These are phyloP conservation scores for Bjerkandera adusta DNA, from an alignment of 1,284 basidiomycete genomes.

Conservation along the genomic window DNA sequence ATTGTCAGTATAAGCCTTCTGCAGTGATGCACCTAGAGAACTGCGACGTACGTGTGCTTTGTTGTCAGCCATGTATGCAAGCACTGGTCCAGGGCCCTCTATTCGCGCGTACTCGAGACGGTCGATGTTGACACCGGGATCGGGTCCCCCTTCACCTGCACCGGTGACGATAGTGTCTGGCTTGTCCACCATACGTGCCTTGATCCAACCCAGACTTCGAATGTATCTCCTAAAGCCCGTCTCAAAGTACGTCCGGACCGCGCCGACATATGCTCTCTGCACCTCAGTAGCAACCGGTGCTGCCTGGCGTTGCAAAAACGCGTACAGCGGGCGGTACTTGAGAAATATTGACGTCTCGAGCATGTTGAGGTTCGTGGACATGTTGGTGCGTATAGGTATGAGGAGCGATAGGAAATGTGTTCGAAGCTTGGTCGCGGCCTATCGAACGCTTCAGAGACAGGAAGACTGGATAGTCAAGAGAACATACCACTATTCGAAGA, in stretches of 20 bases:
- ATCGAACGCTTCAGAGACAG: conserved; percentile 10
- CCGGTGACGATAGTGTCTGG: conserved; percentile 52
- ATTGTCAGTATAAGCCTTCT: conserved; percentile 9
- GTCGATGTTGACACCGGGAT: conserved; percentile 43
- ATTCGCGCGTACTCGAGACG: conserved; percentile 69
- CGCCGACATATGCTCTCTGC: conserved; percentile 83
- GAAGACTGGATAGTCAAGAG: background rate
- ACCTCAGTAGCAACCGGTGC: conserved; percentile 85
- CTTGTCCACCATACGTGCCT: conserved; percentile 65
- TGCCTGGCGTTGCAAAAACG: conserved; percentile 84
- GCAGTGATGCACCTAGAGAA: background rate
- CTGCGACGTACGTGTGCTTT: conserved; percentile 78
- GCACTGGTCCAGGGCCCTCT: conserved; percentile 75
- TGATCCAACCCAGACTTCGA: conserved; percentile 76
- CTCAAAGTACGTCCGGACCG: conserved; percentile 92
- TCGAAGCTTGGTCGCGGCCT: conserved; percentile 90
- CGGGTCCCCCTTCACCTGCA: conserved; percentile 37
- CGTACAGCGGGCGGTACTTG: conserved; percentile 83
- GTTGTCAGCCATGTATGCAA: conserved; percentile 86
- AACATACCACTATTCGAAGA: conserved; percentile 76
- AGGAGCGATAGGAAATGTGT: conserved; percentile 83
- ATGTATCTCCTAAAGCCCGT: conserved; percentile 93
- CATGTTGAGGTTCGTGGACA: conserved; percentile 92
- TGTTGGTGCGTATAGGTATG: conserved; percentile 77
- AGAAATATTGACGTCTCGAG: conserved; percentile 87